phyloP scores from a whole-genome alignment of 2,329 filamentous ascomycete species.

The Thielaviopsis punctulata region DNA sequence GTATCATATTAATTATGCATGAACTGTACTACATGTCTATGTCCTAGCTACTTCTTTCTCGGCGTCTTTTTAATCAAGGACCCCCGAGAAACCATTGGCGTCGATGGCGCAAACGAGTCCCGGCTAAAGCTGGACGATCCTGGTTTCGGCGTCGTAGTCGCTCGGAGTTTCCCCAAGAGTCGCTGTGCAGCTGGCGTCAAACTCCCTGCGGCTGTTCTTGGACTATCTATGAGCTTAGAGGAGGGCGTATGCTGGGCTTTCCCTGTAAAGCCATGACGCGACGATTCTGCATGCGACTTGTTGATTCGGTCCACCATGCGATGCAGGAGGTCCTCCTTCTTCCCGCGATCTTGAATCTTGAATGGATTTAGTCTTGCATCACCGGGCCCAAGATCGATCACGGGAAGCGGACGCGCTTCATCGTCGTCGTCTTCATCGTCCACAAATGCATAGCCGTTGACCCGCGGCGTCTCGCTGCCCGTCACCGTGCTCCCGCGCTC shows the following conservation, averaged over 20 bases:
- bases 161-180: conserved; percentile 38
- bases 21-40: background rate
- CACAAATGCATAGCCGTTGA: conserved; percentile 90
- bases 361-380: conserved; percentile 63
- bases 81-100: conserved; percentile 5
- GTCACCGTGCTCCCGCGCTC: conserved; percentile 21
- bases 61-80: background rate
- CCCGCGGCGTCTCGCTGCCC: conserved; percentile 58
- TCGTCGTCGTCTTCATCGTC: conserved; percentile 51
- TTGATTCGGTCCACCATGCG: conserved; percentile 72
- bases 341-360: conserved; percentile 54
- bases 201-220: conserved; percentile 30
- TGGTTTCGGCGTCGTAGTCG: background rate
- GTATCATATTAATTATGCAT: background rate
- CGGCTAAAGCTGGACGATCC: background rate
- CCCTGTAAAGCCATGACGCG: conserved; percentile 40
- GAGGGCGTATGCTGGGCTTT: conserved; percentile 42
- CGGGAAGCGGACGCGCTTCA: conserved; percentile 15
- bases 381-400: conserved; percentile 40
- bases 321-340: conserved; percentile 66
- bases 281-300: conserved; percentile 48
- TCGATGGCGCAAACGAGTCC: conserved; percentile 6
- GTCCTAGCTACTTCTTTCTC: background rate
- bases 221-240: conserved; percentile 54
- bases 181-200: conserved; percentile 61